phyloP scores from a whole-genome alignment of 768 basidiomycete species.

The Hemileccinum rubropunctum region DNA sequence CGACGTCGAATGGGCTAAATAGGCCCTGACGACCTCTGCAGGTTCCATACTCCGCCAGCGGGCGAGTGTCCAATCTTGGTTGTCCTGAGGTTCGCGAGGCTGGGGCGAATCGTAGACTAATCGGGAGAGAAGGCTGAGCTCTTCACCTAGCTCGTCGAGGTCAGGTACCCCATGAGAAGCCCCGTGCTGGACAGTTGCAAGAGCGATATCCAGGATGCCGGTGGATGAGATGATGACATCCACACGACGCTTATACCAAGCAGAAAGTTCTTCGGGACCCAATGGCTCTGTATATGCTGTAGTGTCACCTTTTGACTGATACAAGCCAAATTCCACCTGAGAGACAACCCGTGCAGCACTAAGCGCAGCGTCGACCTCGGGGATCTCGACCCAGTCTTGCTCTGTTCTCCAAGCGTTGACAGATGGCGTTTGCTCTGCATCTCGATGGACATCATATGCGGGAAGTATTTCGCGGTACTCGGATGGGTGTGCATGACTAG shows the following conservation, averaged over 20 bases:
- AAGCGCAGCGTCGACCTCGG: constrained; percentile 43
- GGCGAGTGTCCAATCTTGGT: constrained; percentile 72
- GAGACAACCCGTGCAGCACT: constrained; percentile 22
- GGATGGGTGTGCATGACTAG: constrained; percentile 67
- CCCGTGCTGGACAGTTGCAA: constrained; percentile 81
- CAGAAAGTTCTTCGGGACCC: constrained; percentile 41
- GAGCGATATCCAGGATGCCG: constrained; percentile 76
- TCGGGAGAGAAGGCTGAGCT: constrained; percentile 80
- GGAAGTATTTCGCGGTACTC: constrained; percentile 65
- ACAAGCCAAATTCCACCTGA: constrained; percentile 8
- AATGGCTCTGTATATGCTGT: constrained; percentile 7
- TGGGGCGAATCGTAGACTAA: constrained; percentile 81
- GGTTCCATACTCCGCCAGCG: constrained; percentile 73
- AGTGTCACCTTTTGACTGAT: constrained; percentile 9
- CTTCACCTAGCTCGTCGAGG: constrained; percentile 88
- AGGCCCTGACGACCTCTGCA: constrained; percentile 64
- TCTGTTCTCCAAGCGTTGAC: constrained; percentile 48
- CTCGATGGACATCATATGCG: constrained; percentile 46
- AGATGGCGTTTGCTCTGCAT: constrained; percentile 39
- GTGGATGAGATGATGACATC: constrained; percentile 57
- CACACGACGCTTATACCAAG: constrained; percentile 76
- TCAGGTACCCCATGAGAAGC: constrained; percentile 74
- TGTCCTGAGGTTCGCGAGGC: constrained; percentile 35
- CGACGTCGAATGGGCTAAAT: constrained; percentile 70
- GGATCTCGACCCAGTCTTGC: constrained; percentile 58